Evolutionary conservation across 352 stramenopile genomes (phyloP), one percentile per base, ranked within the genome.

Genomic region (Elongisporangium prolatum): DNA sequence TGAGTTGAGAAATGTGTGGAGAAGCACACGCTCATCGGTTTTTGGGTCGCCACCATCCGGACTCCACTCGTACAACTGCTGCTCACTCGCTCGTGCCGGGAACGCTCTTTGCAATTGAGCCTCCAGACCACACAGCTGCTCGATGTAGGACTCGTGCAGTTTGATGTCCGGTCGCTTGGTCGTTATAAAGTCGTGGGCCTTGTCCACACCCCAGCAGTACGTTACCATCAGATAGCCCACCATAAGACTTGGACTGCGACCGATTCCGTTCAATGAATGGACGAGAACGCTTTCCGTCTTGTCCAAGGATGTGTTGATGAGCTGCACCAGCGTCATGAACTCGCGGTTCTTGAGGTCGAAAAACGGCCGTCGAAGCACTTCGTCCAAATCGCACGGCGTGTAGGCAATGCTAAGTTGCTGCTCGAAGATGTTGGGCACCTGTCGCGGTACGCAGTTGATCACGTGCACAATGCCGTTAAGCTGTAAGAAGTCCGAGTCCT

Each of bases 401-500:
- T 98, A 98, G 7, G 80, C 69, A 24, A 98, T 69, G 0, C 89
- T 87, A 48, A 89, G 72, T 56, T 88, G 86, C 28, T 89, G 74
- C 64, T 97, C 82, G 72, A 96, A 98, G 17, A 97, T 75, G 63
- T 98, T 97, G 14, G 89, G 90, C 49, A 97, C 74, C 54, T 97
- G 80, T 4, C 81, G 74, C 17, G 89, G 90, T 50, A 95, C 90
- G 57, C 89, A 97, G 65, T 98, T 98, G 61, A 97, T 71, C 58
- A 98, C 86, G 63, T 93, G 84, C 53, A 80, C 79, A 56, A 98
- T 97, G 53, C 95, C 96, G 52, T 98, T 98, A 44, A 97, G 74
- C 69, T 96, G 86, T 28, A 97, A 73, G 71, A 98, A 98, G 55
- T 97, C 91, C 48, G 84, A 75, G 62, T 97, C 91, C 65, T 97